Evolutionary conservation across 2,329 filamentous ascomycete genomes (phyloP), one percentile per base, ranked within the genome.

Genomic region (Trichoderma breve): DNA sequence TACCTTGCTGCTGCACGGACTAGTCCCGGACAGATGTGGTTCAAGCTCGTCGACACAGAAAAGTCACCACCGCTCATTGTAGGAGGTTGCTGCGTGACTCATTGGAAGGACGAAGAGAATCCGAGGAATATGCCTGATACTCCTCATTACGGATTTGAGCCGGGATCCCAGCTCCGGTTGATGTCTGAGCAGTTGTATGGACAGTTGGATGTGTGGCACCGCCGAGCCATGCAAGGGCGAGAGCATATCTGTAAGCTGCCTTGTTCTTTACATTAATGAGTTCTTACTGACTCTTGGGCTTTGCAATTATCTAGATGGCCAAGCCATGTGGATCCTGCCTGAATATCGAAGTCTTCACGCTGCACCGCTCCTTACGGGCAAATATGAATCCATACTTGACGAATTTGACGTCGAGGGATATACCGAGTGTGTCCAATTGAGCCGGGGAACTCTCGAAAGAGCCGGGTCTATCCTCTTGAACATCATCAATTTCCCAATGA

Each of bases 151-250:
- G 64, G 64, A 6, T 66, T 66, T 18, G 64, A 66, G 15, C 47
- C 47, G 5, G 64, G 64, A 1, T 66, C 64, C 14, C 47, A 66
- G 47, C 51, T 55, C 3, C 64, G 32, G 21, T 8, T 26, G 30
- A 32, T 66, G 32, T 66, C 64, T 36, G 64, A 66, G 47, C 64
- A 66, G 21, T 28, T 66, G 7, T 66, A 66, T 6, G 64, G 64
- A 28, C 64, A 66, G 9, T 32, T 66, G 18, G 30, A 66, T 39
- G 39, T 14, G 6, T 66, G 64, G 64, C 64, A 66, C 15, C 24
- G 51, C 15, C 64, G 53, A 15, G 34, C 34, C 15, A 67, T 58
- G 64, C 15, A 57, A 24, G 18, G 32, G 30, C 32, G 51, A 21
- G 64, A 67, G 51, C 64, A 67, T 8, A 28, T 57, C 6, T 57